Base-by-base conservation (phyloP, 1,139 yeast genomes). In the Diutina catenulata region DNA sequence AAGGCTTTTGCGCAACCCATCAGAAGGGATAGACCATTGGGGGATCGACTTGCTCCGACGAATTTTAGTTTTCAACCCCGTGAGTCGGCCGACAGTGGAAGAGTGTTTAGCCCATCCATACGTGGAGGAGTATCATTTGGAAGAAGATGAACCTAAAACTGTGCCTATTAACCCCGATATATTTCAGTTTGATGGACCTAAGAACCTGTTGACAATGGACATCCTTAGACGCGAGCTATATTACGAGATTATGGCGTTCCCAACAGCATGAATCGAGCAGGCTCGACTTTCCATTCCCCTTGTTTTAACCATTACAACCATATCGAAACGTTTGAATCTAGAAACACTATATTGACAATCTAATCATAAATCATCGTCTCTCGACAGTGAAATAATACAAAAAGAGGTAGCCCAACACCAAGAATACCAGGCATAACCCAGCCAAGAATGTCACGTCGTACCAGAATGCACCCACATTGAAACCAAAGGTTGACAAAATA, bases 401-500 rank as follows among this genome's bases (percentile, higher is more conserved):
- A 39, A 86, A 81, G 5, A 78, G 43, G 50, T 86, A 91, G 1
- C 97, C 96, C 11, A 76, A 49, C 3, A 73, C 49, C 36, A 81
- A 55, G 53, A 84, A 84, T 2, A 65, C 49, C 3, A 60, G 52
- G 15, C 67, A 60, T 44, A 78, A 74, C 7, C 68, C 62, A 0
- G 59, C 62, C 41, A 84, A 64, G 29, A 67, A 70, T 6, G 62
- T 47, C 18, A 80, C 67, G 55, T 91, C 97, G 32, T 64, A 62
- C 60, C 75, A 61, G 44, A 83, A 70, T 2, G 91, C 93, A 28
- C 77, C 74, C 15, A 84, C 88, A 45, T 83, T 74, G 57, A 91
- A 91, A 0, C 98, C 98, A 64, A 91, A 91, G 0, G 97, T 87
- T 48, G 94, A 82, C 47, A 91, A 68, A 43, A 91, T 91, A 1